These are phyloP conservation scores for Melampsora americana DNA, from an alignment of 1,284 basidiomycete genomes.

Conservation along the genomic window DNA sequence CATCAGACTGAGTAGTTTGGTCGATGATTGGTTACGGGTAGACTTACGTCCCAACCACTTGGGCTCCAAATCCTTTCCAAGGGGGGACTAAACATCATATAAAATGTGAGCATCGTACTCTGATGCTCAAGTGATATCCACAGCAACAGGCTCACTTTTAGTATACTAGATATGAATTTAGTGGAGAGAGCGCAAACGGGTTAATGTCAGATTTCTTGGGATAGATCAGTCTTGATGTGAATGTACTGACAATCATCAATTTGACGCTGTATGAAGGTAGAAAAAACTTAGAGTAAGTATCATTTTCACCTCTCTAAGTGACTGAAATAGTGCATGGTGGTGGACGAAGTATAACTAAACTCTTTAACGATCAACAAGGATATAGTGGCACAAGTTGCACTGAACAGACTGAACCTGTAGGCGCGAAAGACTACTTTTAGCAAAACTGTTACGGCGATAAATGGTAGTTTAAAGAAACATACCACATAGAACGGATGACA, in stretches of 20 bases:
- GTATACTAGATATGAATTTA: conserved; percentile 34
- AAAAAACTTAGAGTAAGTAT: background rate
- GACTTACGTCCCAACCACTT: conserved; percentile 39
- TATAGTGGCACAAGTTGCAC: conserved; percentile 42
- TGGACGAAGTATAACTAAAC: conserved; percentile 9
- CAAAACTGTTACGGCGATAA: too few species aligned
- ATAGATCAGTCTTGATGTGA: background rate
- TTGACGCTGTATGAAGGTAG: conserved; percentile 24
- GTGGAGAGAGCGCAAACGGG: background rate
- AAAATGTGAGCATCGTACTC: background rate
- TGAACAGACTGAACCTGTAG: conserved; percentile 43
- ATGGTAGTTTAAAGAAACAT: too few species aligned
- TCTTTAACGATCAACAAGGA: conserved; percentile 41
- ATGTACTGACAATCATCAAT: conserved; percentile 42
- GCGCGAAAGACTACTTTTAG: background rate
- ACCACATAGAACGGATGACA: conserved; percentile 44
- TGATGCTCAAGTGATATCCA: too few species aligned
- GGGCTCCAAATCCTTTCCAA: conserved; percentile 38
- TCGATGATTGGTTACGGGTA: background rate
- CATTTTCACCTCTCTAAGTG: background rate
- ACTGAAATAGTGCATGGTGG: background rate
- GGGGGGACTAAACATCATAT: conserved; percentile 19
- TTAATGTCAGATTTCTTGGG: background rate
- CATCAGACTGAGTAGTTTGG: background rate
- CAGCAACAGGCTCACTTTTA: conserved; percentile 8